A percentile compares a stretch with the other conserved stretches of the same genome.
Conservation (phyloP, 2,329 filamentous ascomycete genomes). For the Verruconis gallopava region DNA sequence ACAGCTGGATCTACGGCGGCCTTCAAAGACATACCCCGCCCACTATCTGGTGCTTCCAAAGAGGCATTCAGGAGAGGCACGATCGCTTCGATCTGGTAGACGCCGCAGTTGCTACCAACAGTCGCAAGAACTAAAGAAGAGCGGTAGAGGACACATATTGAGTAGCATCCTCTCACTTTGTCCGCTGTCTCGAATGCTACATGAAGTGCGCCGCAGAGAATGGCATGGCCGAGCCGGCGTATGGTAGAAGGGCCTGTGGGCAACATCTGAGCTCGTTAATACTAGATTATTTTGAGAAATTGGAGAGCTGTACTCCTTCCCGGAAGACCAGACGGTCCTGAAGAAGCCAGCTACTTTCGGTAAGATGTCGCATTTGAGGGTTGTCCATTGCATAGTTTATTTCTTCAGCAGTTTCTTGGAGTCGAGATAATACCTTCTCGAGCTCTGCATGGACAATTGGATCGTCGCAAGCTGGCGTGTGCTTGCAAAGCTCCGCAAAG, state of each 20-base stretch:
- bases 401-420: constrained; percentile 62
- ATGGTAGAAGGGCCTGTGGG: constrained; percentile 38
- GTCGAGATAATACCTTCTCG: constrained; percentile 54
- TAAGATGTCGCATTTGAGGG: constrained; percentile 50
- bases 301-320: constrained; percentile 45
- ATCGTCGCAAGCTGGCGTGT: constrained; percentile 75
- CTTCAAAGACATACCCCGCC: constrained; percentile 44
- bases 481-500: constrained; percentile 69
- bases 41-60: constrained; percentile 63
- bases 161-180: constrained; percentile 61
- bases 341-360: constrained; percentile 74
- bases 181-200: constrained; percentile 65
- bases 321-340: constrained; percentile 70
- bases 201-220: constrained; percentile 71
- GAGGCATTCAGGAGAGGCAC: constrained; percentile 53
- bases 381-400: constrained; percentile 81
- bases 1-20: too few relatives aligned
- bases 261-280: constrained; percentile 12
- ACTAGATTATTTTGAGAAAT: neutral
- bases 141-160: constrained; percentile 75
- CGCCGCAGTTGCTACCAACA: constrained; percentile 47
- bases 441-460: constrained; percentile 72
- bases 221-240: constrained; percentile 65
- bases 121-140: constrained; percentile 66
- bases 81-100: constrained; percentile 63